Evolutionary conservation across 192 early-diverging fungal species (phyloP), one percentile per base, ranked within the genome.

Genomic region (Linnemannia zychae): DNA sequence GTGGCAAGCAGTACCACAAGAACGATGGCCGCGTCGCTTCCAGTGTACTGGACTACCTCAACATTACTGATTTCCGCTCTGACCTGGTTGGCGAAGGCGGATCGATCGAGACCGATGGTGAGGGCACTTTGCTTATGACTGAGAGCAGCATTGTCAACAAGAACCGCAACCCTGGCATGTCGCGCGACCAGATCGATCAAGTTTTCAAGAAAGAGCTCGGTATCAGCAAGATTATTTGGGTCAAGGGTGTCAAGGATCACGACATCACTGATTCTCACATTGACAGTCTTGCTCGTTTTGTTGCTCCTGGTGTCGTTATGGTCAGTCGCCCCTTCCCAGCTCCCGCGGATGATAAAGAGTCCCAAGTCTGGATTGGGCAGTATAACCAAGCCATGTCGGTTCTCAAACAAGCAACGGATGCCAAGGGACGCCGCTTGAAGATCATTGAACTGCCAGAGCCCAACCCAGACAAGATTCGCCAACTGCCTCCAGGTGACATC

Each of bases 111-210:
- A 74, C 72, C 53, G 77, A 78, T 72, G 77, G 77, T 24, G 72
- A 78, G 4, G 77, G 77, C 70, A 78, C 77, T 24, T 24, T 74
- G 20, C 47, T 78, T 1, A 57, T 71, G 70, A 78, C 77, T 40
- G 77, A 78, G 47, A 78, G 77, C 46, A 72, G 77, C 28, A 78
- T 78, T 15, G 70, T 78, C 68, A 78, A 78, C 70, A 78, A 48
- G 37, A 78, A 78, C 57, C 77, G 77, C 9, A 78, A 78, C 69
- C 77, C 77, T 33, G 68, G 77, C n/a, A 65, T 33, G 68, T 72
- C 77, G 37, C 69, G 72, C 53, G n/a, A 74, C 70, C 17, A 78
- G 69, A 78, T 78, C 44, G 77, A 78, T 5, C 24, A 53, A 36
- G 31, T 63, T 47, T 57, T 78, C 37, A 78, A 78, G 57, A 28